phyloP scores from a whole-genome alignment of 192 early-diverging fungal species.

The Umbelopsis vinacea region DNA sequence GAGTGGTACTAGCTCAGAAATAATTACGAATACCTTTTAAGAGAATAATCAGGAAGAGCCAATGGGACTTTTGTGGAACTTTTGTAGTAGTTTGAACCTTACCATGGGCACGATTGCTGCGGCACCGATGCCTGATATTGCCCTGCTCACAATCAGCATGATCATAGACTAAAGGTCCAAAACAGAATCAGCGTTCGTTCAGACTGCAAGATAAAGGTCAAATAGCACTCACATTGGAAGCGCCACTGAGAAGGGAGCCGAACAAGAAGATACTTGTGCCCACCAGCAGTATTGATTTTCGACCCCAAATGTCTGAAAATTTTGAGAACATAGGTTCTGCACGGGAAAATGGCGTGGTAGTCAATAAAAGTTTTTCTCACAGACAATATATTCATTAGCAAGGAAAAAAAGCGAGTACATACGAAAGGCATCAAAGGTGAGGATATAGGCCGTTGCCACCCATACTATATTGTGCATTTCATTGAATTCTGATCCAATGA shows the following conservation, averaged over 20 bases:
- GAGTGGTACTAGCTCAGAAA: slow-evolving; percentile 85
- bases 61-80: background rate
- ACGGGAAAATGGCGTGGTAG: background rate
- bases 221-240: slow-evolving; percentile 44
- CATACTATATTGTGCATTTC: slow-evolving; percentile 71
- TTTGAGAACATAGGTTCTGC: slow-evolving; percentile 68
- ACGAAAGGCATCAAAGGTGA: slow-evolving; percentile 44
- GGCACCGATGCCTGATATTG: slow-evolving; percentile 69
- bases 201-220: too few species aligned
- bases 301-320: slow-evolving; percentile 87
- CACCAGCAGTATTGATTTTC: slow-evolving; percentile 70
- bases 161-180: slow-evolving; percentile 29
- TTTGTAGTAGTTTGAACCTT: slow-evolving; percentile 1
- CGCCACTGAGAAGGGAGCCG: slow-evolving; percentile 85
- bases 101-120: slow-evolving; percentile 62
- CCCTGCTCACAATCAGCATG: slow-evolving; percentile 65
- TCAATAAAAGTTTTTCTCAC: too few species aligned
- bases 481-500: slow-evolving; percentile 75
- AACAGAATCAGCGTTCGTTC: too few species aligned
- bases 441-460: slow-evolving; percentile 79
- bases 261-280: slow-evolving; percentile 79
- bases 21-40: slow-evolving; percentile 67
- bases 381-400: too few species aligned
- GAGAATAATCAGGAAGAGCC: background rate
- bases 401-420: background rate